Evolutionary conservation across 2,329 filamentous ascomycete genomes (phyloP).

Genomic region (Fusarium fracticaudum): DNA sequence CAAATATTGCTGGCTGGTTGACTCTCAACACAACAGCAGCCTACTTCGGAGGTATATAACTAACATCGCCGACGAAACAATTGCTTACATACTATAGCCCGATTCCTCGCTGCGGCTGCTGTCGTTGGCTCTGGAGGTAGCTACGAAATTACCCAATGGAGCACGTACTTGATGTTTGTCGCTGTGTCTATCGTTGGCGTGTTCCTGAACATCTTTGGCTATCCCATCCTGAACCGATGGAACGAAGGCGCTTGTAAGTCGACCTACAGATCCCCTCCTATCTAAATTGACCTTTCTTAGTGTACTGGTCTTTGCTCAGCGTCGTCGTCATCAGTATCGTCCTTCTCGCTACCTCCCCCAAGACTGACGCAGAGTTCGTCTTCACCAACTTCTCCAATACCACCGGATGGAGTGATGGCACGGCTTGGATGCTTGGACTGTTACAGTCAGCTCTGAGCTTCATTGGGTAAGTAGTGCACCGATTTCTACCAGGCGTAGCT

Average conservation of each 20-base stretch:
- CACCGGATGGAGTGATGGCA: conserved; percentile 56
- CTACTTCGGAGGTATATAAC: conserved; percentile 52
- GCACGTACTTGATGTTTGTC: conserved; percentile 56
- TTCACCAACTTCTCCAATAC: conserved; percentile 57
- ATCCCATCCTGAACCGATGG: conserved; percentile 53
- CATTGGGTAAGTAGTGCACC: conserved; percentile 34
- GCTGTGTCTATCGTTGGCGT: conserved; percentile 35
- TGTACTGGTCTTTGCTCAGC: conserved; percentile 54
- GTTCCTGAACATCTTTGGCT: conserved; percentile 54
- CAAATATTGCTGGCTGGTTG: conserved; percentile 57
- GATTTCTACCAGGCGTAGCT: fast-evolving
- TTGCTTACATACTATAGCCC: conserved; percentile 43
- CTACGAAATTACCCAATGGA: conserved; percentile 52
- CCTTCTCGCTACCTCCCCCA: conserved; percentile 51
- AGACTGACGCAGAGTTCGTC: conserved; percentile 54
- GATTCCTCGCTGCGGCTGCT: conserved; percentile 54
- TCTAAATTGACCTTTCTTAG: conserved; percentile 14
- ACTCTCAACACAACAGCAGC: conserved; percentile 55
- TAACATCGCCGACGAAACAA: too few species aligned
- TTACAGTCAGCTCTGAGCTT: conserved; percentile 51
- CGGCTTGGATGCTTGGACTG: conserved; percentile 58
- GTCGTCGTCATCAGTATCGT: conserved; percentile 55
- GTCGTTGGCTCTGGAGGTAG: conserved; percentile 51
- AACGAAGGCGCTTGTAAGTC: conserved; percentile 51
- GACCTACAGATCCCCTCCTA: not conserved